Base-by-base conservation (phyloP, 352 stramenopile species). In the Pythium folliculosum region DNA sequence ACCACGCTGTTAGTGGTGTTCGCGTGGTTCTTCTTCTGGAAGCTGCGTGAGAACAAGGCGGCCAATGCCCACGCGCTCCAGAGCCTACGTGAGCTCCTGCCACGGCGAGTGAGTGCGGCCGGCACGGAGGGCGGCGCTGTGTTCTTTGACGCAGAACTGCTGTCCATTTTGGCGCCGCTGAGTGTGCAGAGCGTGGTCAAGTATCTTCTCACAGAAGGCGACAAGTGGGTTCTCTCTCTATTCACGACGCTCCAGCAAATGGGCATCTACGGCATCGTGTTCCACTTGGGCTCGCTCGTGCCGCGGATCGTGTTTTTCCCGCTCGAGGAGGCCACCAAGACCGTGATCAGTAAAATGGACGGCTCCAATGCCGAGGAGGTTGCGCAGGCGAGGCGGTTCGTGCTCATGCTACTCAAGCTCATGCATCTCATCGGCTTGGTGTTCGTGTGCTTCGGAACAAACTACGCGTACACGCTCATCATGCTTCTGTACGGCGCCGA, bases 221-320 rank as follows among this genome's bases (percentile, higher is more conserved):
- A 99, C 77, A 97, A 97, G 71, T 97, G 98, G 75, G 85, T 98
- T 5, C 77, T 99, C 7, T 90, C 95, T 16, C 67, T 90, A 5
- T 87, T 97, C n/a, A 88, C 87, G 49, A 89, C 84, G 52, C 86
- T 94, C 47, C 86, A 99, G 73, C 83, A 98, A 69, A 96, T 98
- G 88, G 97, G 96, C 23, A 81, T 99, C 8, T 99, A 99, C 75
- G 96, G 96, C 51, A 89, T 99, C 47, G 96, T 96, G 23, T 95
- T 94, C 70, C 96, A 97, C 60, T 92, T 99, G 62, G 97, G 97
- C 14, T 98, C 95, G 22, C 84, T 99, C 53, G 95, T 97, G 43
- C 94, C 96, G 40, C 85, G 97, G 22, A 92, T 99, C 23, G 76
- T 99, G 2, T 96, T 99, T 56, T 82, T 99, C 71, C 96, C 97